Conservation (phyloP, 441 rosid genomes). For the Erodium moschatum region DNA sequence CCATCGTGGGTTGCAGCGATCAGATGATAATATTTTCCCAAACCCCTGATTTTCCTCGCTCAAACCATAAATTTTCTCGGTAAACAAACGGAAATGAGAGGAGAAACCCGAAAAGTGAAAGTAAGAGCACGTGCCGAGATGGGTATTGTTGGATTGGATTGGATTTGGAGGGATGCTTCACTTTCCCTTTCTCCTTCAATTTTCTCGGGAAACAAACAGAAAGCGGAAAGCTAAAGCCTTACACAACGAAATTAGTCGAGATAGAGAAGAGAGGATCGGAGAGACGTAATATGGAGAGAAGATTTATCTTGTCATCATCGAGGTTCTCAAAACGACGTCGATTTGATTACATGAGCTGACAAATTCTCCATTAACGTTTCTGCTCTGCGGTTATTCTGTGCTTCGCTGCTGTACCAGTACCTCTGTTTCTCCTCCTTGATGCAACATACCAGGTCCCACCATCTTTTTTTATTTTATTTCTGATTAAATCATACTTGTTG, state of each 20-base stretch:
- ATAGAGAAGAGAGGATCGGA: neutral
- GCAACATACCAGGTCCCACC: neutral
- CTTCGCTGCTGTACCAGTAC: neutral
- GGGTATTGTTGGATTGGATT: neutral
- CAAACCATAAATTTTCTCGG: neutral
- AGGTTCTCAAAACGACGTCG: neutral
- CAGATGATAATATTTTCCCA: no score
- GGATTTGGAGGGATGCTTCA: neutral
- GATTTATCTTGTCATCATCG: constrained; percentile 22
- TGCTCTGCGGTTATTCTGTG: neutral
- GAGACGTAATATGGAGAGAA: constrained; percentile 7
- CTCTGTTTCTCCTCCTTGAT: neutral
- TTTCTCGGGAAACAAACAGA: neutral
- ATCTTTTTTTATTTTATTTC: no score
- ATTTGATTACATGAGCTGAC: neutral
- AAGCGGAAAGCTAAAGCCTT: neutral
- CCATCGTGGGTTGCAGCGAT: no score
- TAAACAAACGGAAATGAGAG: neutral
- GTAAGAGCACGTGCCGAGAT: neutral
- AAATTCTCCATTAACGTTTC: neutral
- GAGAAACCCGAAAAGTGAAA: constrained; percentile 4
- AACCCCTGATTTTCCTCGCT: neutral
- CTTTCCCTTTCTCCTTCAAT: neutral
- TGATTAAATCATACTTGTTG: no score
- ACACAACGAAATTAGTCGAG: neutral